Conservation (phyloP, 23 red algal genomes). For the Cyanidium caldarium region DNA sequence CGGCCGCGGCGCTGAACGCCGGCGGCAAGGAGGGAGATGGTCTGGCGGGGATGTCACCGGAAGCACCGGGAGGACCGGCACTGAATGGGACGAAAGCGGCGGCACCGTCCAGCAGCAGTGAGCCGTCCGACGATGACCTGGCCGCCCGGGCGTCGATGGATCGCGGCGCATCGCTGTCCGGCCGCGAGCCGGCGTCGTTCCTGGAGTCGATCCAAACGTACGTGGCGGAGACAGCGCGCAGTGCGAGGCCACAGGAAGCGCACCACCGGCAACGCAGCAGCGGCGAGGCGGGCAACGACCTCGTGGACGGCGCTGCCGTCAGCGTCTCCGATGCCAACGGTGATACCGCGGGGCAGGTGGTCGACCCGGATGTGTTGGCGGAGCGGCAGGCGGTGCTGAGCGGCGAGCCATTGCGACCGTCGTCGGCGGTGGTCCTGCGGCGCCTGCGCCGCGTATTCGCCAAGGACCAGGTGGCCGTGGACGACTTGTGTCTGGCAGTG, state of each 20-base stretch:
- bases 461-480: slow-evolving; percentile 35
- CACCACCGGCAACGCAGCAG: no score
- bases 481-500: slow-evolving; percentile 59
- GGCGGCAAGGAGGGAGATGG: slow-evolving; percentile 12
- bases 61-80: no score
- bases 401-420: not conserved
- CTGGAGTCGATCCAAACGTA: not conserved
- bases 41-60: no score
- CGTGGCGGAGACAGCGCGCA: no score
- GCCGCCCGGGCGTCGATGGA: not conserved
- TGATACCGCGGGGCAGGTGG: not conserved
- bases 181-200: not conserved
- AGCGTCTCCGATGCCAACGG: not conserved
- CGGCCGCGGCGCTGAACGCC: slow-evolving; percentile 7
- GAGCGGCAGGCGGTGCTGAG: slow-evolving; percentile 7
- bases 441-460: slow-evolving; percentile 40
- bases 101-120: not conserved
- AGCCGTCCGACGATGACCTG: not conserved
- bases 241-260: no score
- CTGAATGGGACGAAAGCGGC: not conserved
- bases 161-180: not conserved
- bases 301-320: not conserved
- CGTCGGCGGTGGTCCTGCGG: slow-evolving; percentile 51
- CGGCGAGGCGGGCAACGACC: not conserved
- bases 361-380: slow-evolving; percentile 8